A percentile compares a stretch with the other conserved stretches of the same genome.
These are phyloP conservation scores for Cystobasidiopsis lactophilus DNA, from an alignment of 768 basidiomycete genomes.

Conservation along the genomic window DNA sequence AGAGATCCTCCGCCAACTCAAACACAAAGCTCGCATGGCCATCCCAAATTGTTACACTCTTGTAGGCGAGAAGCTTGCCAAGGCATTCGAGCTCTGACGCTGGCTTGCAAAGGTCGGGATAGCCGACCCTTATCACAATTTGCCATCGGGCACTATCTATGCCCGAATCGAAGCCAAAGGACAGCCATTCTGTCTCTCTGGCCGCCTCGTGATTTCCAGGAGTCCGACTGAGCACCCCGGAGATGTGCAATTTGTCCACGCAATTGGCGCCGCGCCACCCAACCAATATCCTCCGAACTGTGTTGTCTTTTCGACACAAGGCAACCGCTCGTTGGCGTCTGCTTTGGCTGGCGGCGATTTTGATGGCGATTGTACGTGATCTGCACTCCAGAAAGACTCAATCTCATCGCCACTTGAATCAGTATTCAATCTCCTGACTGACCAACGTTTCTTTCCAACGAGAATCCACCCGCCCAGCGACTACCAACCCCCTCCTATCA, in stretches of 20 bases:
- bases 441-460: background rate
- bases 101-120: too few relatives aligned
- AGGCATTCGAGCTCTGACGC: too few relatives aligned
- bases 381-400: background rate
- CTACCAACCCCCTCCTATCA: background rate
- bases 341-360: slow-evolving; percentile 9
- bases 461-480: background rate
- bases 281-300: background rate
- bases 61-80: too few relatives aligned
- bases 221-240: slow-evolving; percentile 58
- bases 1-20: slow-evolving; percentile 47
- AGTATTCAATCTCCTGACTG: background rate
- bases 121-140: slow-evolving; percentile 45
- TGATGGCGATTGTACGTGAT: background rate
- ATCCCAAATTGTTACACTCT: slow-evolving; percentile 46
- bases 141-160: slow-evolving; percentile 32
- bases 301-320: slow-evolving; percentile 10
- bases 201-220: slow-evolving; percentile 41
- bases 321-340: slow-evolving; percentile 1
- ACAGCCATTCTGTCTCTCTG: slow-evolving; percentile 38
- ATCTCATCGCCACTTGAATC: background rate
- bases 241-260: slow-evolving; percentile 43
- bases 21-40: slow-evolving; percentile 50
- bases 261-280: slow-evolving; percentile 30
- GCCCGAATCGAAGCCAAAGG: slow-evolving; percentile 25